Base-by-base conservation (phyloP, 75 land plant genomes). In the Chamaecyparis obtusa region DNA sequence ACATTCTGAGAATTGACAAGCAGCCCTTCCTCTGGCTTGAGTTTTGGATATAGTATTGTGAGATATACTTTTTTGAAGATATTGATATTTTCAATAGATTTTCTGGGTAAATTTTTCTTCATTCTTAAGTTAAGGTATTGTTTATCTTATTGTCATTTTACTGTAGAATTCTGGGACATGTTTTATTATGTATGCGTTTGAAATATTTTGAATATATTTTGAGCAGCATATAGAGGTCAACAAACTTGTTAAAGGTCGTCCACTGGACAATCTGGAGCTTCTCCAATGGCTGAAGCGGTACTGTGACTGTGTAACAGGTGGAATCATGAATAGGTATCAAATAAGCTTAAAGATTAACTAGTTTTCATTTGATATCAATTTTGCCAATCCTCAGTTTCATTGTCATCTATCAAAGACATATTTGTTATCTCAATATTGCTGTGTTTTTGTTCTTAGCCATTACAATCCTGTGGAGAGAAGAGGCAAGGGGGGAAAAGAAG, bases 241-340 rank as follows among this genome's bases (percentile, higher is more conserved):
- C 88, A 95, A 89, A 77, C 93, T 95, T 77, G 95, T 94, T 21
- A 95, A 94, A 86, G 96, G 94, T 35, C 78, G 96, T 32, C 96
- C 96, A 5, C 69, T 95, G 87, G 96, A 95, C 87, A 95, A 95
- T 86, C 84, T 95, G 90, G 96, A 95, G 80, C 92, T 95, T 87
- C 86, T 95, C 54, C 96, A 95, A 51, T 95, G 96, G 96, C 80
- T 95, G 87, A 95, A 95, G 90, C 92, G 92, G 37, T 95, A 95
- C 81, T 95, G 96, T 88, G 95, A 95, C 77, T 94, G 93, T 60
- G 89, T 92, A 24, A 94, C 92, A 88, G 93, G 95, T 48, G 95
- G 94, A 78, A 88, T 89, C 5, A 86, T 89, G 88, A 87, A 93
- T 80, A 89, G 90, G 95, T 94, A 88, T 76, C 67, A 19, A 41